A percentile compares a stretch with the other conserved stretches of the same genome.
Evolutionary conservation across 2,329 filamentous ascomycete species (phyloP).

Genomic region (Neopestalotiopsis sp.): DNA sequence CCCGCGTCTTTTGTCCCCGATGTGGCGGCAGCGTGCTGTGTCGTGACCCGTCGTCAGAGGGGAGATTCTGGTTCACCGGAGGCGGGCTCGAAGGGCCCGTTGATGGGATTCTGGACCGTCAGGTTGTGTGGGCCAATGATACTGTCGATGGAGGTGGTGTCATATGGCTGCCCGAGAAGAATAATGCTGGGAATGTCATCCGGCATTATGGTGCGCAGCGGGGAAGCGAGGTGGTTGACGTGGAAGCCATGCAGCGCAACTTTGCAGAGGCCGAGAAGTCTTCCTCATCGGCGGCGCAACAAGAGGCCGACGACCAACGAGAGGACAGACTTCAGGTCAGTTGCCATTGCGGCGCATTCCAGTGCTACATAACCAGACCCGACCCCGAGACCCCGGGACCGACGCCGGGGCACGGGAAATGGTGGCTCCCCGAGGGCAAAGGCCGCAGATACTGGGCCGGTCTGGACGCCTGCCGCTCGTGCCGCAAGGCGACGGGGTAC

Average conservation of each 20-base stretch:
- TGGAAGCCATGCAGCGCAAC: neutral
- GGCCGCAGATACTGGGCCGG: neutral
- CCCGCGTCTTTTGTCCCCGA: neutral
- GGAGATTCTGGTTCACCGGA: neutral
- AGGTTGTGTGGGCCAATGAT: neutral
- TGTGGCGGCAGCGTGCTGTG: constrained; percentile 1
- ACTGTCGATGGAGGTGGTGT: neutral
- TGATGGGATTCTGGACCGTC: neutral
- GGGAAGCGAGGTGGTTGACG: neutral
- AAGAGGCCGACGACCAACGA: neutral
- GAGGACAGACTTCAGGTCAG: neutral
- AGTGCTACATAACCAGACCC: neutral
- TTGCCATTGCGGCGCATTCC: neutral
- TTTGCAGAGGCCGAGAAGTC: neutral
- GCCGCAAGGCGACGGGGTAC: constrained; percentile 1
- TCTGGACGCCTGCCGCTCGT: neutral
- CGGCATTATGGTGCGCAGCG: neutral
- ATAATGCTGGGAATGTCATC: neutral
- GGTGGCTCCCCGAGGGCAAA: neutral
- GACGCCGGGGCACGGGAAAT: neutral
- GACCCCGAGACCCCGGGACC: neutral
- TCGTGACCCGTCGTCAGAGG: neutral
- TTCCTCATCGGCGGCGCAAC: no score
- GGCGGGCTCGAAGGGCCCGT: neutral
- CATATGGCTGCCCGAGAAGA: constrained; percentile 8